These are phyloP conservation scores for Hordeum marinum DNA, from an alignment of 176 grass and related monocot genomes.

Conservation along the genomic window DNA sequence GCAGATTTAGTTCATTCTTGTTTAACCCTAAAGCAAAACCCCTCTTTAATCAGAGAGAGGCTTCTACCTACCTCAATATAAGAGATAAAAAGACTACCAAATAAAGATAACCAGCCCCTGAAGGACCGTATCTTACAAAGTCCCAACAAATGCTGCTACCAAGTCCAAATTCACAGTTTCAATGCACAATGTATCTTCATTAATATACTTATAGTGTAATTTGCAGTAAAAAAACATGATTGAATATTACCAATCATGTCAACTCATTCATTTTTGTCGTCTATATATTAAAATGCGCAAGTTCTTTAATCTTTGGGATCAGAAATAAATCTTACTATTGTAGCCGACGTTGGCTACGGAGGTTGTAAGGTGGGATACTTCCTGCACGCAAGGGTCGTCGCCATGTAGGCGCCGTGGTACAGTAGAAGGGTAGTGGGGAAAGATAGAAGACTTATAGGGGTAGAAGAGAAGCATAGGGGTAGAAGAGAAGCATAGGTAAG, in stretches of 20 bases:
- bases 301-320: background rate
- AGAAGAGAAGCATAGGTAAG: no score
- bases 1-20: background rate
- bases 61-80: background rate
- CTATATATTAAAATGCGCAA: background rate
- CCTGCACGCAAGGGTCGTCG: no score
- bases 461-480: no score
- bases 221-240: background rate
- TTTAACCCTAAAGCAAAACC: background rate
- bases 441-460: no score
- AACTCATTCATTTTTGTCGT: background rate
- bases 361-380: no score
- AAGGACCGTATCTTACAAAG: background rate
- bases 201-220: background rate
- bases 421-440: no score
- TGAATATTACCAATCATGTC: background rate
- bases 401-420: no score
- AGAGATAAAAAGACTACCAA: background rate
- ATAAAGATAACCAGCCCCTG: background rate
- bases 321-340: background rate
- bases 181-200: background rate
- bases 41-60: background rate
- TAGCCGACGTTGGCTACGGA: no score
- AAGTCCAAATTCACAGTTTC: background rate
- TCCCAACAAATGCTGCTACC: background rate